Conservation (phyloP, 179 eudicot species). For the Silene vulgaris region DNA sequence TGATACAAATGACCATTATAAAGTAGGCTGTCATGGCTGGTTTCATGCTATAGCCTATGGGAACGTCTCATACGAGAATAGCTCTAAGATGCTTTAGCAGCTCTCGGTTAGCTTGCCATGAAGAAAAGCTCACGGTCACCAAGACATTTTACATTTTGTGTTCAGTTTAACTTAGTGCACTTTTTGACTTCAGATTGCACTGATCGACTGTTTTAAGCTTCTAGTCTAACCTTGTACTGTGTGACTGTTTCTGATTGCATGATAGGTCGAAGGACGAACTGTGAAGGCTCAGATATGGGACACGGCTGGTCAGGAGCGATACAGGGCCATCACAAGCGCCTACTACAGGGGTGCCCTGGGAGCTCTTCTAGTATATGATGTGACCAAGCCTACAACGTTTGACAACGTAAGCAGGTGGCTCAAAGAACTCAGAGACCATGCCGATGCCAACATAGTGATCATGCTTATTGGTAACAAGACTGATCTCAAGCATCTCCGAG, state of each 20-base stretch:
- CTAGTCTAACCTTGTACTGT: not conserved
- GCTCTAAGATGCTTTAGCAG: too few relatives aligned
- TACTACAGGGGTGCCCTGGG: constrained; percentile 87
- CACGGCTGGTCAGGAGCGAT: constrained; percentile 88
- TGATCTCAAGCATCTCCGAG: constrained; percentile 78
- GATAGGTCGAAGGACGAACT: constrained; percentile 80
- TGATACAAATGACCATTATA: too few relatives aligned
- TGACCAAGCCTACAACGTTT: constrained; percentile 68
- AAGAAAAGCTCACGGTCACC: too few relatives aligned
- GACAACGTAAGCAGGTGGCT: constrained; percentile 90
- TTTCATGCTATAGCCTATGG: too few relatives aligned
- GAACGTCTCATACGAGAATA: too few relatives aligned
- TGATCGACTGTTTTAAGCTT: too few relatives aligned
- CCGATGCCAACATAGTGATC: constrained; percentile 88
- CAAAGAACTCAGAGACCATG: constrained; percentile 85
- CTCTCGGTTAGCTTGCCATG: too few relatives aligned
- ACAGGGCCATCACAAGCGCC: constrained; percentile 81
- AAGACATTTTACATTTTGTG: too few relatives aligned
- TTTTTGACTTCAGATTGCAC: too few relatives aligned
- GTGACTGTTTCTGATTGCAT: not conserved
- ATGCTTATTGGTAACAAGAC: constrained; percentile 95
- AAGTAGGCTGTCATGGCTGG: too few relatives aligned
- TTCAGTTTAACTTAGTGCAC: too few relatives aligned
- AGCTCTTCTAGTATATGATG: constrained; percentile 52
- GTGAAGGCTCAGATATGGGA: constrained; percentile 92